Evolutionary conservation across 2,329 filamentous ascomycete genomes (phyloP).

Genomic region (Alternaria solani): DNA sequence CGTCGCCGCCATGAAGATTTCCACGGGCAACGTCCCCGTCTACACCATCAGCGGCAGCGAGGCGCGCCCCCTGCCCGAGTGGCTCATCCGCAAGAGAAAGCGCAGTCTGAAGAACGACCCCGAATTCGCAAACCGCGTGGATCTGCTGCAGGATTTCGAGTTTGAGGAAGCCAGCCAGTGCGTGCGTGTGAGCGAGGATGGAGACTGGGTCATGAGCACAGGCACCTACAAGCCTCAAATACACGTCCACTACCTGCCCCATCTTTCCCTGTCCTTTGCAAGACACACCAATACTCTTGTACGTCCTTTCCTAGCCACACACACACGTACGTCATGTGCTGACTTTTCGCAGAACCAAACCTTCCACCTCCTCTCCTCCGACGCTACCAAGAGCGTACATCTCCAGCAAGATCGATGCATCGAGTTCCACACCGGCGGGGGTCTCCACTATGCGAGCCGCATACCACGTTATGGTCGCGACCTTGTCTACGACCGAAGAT

Average conservation of each 20-base stretch:
- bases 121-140: constrained; percentile 92
- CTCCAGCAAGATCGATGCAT: constrained; percentile 90
- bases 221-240: constrained; percentile 70
- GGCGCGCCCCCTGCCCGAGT: constrained; percentile 88
- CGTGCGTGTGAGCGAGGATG: constrained; percentile 90
- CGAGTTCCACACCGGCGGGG: constrained; percentile 90
- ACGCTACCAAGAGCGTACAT: constrained; percentile 94
- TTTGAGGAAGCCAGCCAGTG: constrained; percentile 96
- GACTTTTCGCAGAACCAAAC: constrained; percentile 72
- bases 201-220: constrained; percentile 73
- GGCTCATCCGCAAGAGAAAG: constrained; percentile 90
- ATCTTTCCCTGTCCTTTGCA: constrained; percentile 91
- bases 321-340: neutral
- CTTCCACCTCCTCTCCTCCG: constrained; percentile 84
- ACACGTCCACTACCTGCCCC: constrained; percentile 92
- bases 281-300: constrained; percentile 84
- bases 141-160: constrained; percentile 95
- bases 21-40: constrained; percentile 83
- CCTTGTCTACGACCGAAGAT: constrained; percentile 80
- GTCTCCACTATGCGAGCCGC: constrained; percentile 87
- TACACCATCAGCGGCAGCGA: constrained; percentile 95
- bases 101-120: constrained; percentile 85
- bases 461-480: constrained; percentile 93
- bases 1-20: constrained; percentile 73
- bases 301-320: neutral